A percentile compares a stretch with the other conserved stretches of the same genome.
These are phyloP conservation scores for Stramenopiles sp. DNA, from an alignment of 352 stramenopile species.

Conservation along the genomic window DNA sequence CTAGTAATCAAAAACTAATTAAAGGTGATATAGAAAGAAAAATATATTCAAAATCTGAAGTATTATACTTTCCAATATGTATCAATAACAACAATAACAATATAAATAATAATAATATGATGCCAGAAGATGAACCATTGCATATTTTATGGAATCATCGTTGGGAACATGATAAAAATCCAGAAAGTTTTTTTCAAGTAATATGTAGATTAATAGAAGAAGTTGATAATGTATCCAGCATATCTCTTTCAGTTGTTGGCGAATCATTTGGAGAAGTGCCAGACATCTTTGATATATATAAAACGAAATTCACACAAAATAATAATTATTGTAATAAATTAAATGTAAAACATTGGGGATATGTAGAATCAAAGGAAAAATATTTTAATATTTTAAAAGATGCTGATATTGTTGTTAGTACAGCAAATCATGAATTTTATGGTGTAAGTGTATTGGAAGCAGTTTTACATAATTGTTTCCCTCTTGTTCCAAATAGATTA, in stretches of 20 bases:
- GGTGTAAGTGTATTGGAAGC: conserved; percentile 33
- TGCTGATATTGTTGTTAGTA: conserved; percentile 33
- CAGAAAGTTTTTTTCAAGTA: conserved; percentile 28
- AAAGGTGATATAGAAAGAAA: conserved; percentile 13
- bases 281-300: conserved; percentile 19
- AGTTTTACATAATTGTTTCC: conserved; percentile 28
- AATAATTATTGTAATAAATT: too few species aligned
- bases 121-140: conserved; percentile 10
- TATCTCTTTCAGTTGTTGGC: conserved; percentile 29
- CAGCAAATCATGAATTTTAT: conserved; percentile 35
- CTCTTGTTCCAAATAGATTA: conserved; percentile 30
- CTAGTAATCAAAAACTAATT: conserved; percentile 28
- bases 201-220: conserved; percentile 26
- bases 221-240: conserved; percentile 16
- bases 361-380: conserved; percentile 16
- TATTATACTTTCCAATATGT: conserved; percentile 28
- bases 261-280: conserved; percentile 24
- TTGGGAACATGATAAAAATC: conserved; percentile 40
- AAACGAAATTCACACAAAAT: conserved; percentile 17
- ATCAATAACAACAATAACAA: conserved; percentile 2
- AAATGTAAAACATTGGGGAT: conserved; percentile 28
- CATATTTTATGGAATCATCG: conserved; percentile 34
- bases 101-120: not conserved
- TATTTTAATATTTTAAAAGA: conserved; percentile 26
- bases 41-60: conserved; percentile 22